A percentile compares a stretch with the other conserved stretches of the same genome.
Evolutionary conservation across 345 rosid species (phyloP).

Genomic region (Sonneratia caseolaris): DNA sequence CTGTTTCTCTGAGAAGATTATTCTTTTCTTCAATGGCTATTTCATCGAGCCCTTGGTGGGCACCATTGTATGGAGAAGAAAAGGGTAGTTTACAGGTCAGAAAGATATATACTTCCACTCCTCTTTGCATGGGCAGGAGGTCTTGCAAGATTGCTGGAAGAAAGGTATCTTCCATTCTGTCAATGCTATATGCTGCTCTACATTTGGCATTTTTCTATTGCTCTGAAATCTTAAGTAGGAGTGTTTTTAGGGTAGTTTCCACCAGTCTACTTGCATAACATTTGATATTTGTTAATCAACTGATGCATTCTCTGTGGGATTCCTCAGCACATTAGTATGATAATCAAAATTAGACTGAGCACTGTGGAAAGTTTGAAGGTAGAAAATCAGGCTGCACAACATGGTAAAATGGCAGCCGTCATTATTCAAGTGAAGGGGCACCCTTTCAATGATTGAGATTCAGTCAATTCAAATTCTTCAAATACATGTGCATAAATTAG

Average conservation of each 20-base stretch:
- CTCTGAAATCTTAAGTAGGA: background rate
- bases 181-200: background rate
- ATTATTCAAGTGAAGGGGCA: no score
- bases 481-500: background rate
- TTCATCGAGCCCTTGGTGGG: constrained; percentile 22
- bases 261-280: no score
- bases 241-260: background rate
- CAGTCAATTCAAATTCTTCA: background rate
- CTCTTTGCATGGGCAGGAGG: constrained; percentile 81
- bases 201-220: no score
- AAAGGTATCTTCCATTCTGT: constrained; percentile 36
- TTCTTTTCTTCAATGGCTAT: constrained; percentile 30
- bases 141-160: constrained; percentile 85
- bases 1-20: constrained; percentile 17
- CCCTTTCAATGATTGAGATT: background rate
- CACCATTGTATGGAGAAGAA: constrained; percentile 12
- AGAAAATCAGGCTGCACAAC: background rate
- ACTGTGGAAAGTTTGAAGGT: background rate
- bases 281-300: background rate
- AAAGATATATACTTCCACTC: constrained; percentile 51
- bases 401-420: background rate
- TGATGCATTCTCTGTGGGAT: background rate
- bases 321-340: background rate
- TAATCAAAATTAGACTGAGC: background rate
- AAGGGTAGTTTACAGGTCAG: constrained; percentile 22